Evolutionary conservation across 1,284 basidiomycete genomes (phyloP).

Genomic region (Entoloma clypeatum): DNA sequence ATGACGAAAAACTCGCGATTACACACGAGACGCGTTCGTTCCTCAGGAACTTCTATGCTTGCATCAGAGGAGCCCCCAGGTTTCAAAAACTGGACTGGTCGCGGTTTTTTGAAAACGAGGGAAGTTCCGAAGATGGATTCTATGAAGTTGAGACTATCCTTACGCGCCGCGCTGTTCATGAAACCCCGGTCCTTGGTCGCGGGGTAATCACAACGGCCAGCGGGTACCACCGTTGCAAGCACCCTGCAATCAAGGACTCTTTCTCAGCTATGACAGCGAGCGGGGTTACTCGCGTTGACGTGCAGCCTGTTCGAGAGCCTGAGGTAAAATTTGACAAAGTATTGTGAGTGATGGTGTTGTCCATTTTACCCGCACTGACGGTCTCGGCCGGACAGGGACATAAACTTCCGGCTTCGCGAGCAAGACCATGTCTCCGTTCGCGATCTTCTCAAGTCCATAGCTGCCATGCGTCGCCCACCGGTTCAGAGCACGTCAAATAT

Average conservation of each 20-base stretch:
- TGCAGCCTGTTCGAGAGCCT: conserved; percentile 22
- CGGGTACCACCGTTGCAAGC: conserved; percentile 1
- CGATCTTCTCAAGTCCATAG: conserved; percentile 24
- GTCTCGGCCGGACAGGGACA: conserved; percentile 27
- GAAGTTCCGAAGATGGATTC: conserved; percentile 10
- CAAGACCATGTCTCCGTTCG: conserved; percentile 27
- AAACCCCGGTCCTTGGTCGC: conserved; percentile 23
- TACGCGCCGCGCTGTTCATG: conserved; percentile 20
- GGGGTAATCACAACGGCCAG: conserved; percentile 9
- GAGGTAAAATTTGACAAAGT: conserved; percentile 22
- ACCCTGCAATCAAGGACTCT: conserved; percentile 10
- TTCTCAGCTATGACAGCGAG: conserved; percentile 8
- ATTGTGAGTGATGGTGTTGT: conserved; percentile 22
- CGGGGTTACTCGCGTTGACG: conserved; percentile 9
- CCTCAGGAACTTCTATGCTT: conserved; percentile 14
- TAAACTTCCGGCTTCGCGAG: conserved; percentile 17
- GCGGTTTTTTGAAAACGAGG: background rate
- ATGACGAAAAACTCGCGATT: conserved; percentile 43
- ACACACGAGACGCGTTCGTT: conserved; percentile 32
- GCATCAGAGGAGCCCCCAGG: too few species aligned
- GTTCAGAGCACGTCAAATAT: conserved; percentile 3
- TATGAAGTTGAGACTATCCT: conserved; percentile 19
- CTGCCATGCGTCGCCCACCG: conserved; percentile 21
- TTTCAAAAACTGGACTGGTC: background rate
- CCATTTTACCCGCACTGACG: conserved; percentile 20